phyloP scores from a whole-genome alignment of 176 grass and related monocot species.

The Dactylis glomerata region DNA sequence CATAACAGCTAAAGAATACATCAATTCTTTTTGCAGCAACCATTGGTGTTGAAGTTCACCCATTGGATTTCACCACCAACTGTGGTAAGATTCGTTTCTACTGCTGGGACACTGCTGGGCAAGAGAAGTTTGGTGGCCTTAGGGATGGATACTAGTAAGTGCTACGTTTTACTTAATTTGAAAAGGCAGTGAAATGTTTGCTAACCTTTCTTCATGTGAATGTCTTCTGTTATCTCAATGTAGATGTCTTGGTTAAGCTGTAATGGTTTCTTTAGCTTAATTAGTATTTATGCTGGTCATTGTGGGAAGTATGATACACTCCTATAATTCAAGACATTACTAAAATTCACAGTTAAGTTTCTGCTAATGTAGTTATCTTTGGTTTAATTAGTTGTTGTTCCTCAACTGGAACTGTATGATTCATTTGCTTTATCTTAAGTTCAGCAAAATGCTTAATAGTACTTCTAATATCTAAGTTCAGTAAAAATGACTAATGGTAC shows the following conservation, averaged over 20 bases:
- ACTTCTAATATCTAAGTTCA: not conserved
- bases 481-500: too few species aligned
- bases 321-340: too few species aligned
- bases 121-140: slow-evolving; percentile 86
- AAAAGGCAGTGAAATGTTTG: not conserved
- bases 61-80: slow-evolving; percentile 82
- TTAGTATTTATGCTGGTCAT: not conserved
- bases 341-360: not conserved
- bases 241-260: not conserved
- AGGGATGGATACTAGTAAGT: slow-evolving; percentile 97
- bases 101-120: slow-evolving; percentile 88
- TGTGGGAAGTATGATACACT: too few species aligned
- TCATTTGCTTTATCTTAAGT: not conserved
- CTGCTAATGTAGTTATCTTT: not conserved
- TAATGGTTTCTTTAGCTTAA: not conserved
- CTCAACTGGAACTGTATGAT: not conserved
- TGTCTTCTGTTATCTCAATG: not conserved
- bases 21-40: slow-evolving; percentile 48
- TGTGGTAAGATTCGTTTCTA: slow-evolving; percentile 89
- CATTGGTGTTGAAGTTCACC: slow-evolving; percentile 89
- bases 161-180: not conserved
- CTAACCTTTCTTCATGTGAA: not conserved
- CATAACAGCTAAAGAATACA: not conserved
- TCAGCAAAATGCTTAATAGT: too few species aligned
- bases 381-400: not conserved